Base-by-base conservation (phyloP, 2,329 filamentous ascomycete species). In the Teratosphaeria nubilosa region DNA sequence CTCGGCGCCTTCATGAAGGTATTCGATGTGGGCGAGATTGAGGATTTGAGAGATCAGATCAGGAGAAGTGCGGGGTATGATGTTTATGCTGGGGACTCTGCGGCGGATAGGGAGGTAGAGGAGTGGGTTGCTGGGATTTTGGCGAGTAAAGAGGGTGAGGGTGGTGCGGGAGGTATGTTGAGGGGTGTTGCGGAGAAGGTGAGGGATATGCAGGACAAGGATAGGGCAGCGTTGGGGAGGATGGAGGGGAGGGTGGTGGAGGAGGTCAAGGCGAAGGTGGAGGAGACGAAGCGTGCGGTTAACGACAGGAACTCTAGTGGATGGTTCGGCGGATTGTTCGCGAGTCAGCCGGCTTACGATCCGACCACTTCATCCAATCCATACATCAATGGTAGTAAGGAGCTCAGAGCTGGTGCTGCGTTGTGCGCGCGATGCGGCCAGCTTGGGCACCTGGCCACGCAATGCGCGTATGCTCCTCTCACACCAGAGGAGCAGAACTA, bases 1-100 rank as follows among this genome's bases (percentile, higher is more conserved):
- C 80, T 83, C 0, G 94, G 92, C 3, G 90, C 87, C 0, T 72
- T 86, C 11, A 78, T 89, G 61, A 95, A 87, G 80, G 85, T 83
- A 0, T 83, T 94, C 60, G 87, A 96, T 70, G 82, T 97, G 37
- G 74, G 73, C 30, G 75, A 74, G 32, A 41, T 77, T 41, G 72
- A 73, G 57, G 77, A 80, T 84, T 84, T 69, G 80, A 78, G 52
- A 56, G 83, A 74, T 80, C 84, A 81, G 73, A 86, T 77, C 11
- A 67, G 73, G 75, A 80, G 63, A 74, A 82, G 69, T 63, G 84
- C 80, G 66, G 77, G 77, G 30, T 78, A 90, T 62, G 78, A 82
- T 57, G 82, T 82, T 62, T 81, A 80, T 62, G 80, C 80, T 58
- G 70, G 77, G 64, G 77, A 78, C 67, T 71, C 74, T 56, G 75